Evolutionary conservation across 1,284 basidiomycete species (phyloP).

Genomic region (Fistulinella cinereoalba): DNA sequence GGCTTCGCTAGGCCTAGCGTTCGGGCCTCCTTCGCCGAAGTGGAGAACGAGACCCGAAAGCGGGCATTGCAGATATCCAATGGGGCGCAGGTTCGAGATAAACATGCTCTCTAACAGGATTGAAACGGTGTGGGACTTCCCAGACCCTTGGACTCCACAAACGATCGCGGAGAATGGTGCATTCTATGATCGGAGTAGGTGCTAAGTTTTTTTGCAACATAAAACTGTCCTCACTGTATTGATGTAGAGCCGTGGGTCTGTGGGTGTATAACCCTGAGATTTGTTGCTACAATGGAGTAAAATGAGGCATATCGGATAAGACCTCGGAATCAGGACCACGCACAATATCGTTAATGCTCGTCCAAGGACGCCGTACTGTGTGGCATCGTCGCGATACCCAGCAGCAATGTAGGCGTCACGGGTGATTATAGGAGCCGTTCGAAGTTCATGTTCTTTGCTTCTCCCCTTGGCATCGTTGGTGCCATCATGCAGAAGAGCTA

Average conservation of each 20-base stretch:
- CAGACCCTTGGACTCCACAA: constrained; percentile 65
- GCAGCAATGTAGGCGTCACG: constrained; percentile 46
- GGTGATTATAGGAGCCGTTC: constrained; percentile 55
- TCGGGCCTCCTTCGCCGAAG: constrained; percentile 61
- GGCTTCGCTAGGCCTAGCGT: constrained; percentile 58
- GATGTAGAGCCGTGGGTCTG: constrained; percentile 53
- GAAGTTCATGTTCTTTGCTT: constrained; percentile 41
- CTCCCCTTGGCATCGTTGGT: constrained; percentile 19
- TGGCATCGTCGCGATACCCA: constrained; percentile 30
- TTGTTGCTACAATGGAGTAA: constrained; percentile 16
- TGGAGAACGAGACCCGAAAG: constrained; percentile 65
- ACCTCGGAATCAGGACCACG: constrained; percentile 2
- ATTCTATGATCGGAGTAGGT: constrained; percentile 38
- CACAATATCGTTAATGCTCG: constrained; percentile 46
- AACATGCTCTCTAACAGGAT: constrained; percentile 67
- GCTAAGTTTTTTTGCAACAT: neutral
- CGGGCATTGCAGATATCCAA: constrained; percentile 51
- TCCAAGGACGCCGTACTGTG: constrained; percentile 60
- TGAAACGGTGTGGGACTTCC: constrained; percentile 69
- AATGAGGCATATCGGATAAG: neutral
- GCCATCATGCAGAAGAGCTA: constrained; percentile 41
- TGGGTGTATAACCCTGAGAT: constrained; percentile 34
- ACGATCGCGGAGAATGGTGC: constrained; percentile 57
- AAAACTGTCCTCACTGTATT: constrained; percentile 48
- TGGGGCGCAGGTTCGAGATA: constrained; percentile 44